Evolutionary conservation across 495 filamentous ascomycete species (phyloP).

Genomic region (Apiosordaria backusii): DNA sequence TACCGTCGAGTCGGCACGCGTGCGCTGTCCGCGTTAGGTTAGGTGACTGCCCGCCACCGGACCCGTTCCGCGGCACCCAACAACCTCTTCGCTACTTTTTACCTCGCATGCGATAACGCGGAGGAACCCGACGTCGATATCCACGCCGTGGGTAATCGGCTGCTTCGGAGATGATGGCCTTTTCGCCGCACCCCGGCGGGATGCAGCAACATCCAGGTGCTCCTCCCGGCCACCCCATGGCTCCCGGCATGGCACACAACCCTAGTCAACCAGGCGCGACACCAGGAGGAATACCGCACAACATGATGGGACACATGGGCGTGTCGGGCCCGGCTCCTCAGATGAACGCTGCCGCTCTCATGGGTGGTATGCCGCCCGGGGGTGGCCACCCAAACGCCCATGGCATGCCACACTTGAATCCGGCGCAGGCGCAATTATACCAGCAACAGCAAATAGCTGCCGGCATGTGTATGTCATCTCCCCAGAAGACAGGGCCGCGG

Average conservation of each 20-base stretch:
- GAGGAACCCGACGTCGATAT: slow-evolving; percentile 40
- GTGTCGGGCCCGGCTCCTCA: slow-evolving; percentile 80
- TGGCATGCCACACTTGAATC: slow-evolving; percentile 75
- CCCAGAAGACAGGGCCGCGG: no score
- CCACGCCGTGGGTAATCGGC: slow-evolving; percentile 51
- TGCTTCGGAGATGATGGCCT: slow-evolving; percentile 57
- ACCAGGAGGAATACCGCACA: slow-evolving; percentile 66
- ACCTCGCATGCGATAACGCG: slow-evolving; percentile 46
- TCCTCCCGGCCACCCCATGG: slow-evolving; percentile 67
- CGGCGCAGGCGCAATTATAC: slow-evolving; percentile 61
- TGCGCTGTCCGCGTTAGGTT: slow-evolving; percentile 1
- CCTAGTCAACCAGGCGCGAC: slow-evolving; percentile 65
- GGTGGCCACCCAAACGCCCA: slow-evolving; percentile 67
- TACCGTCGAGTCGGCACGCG: slow-evolving; percentile 10
- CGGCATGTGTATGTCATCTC: slow-evolving; percentile 25
- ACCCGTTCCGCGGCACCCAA: slow-evolving; percentile 9
- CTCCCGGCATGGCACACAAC: slow-evolving; percentile 54
- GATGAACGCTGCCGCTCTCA: slow-evolving; percentile 70
- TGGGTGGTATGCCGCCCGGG: slow-evolving; percentile 78
- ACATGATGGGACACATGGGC: slow-evolving; percentile 67
- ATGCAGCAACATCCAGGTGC: slow-evolving; percentile 71
- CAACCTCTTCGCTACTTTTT: slow-evolving; percentile 6
- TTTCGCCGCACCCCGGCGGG: slow-evolving; percentile 64
- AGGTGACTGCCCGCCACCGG: not conserved
- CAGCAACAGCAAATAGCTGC: slow-evolving; percentile 50